These are phyloP conservation scores for Melanogaster broomeanus DNA, from an alignment of 768 basidiomycete species.

Conservation along the genomic window DNA sequence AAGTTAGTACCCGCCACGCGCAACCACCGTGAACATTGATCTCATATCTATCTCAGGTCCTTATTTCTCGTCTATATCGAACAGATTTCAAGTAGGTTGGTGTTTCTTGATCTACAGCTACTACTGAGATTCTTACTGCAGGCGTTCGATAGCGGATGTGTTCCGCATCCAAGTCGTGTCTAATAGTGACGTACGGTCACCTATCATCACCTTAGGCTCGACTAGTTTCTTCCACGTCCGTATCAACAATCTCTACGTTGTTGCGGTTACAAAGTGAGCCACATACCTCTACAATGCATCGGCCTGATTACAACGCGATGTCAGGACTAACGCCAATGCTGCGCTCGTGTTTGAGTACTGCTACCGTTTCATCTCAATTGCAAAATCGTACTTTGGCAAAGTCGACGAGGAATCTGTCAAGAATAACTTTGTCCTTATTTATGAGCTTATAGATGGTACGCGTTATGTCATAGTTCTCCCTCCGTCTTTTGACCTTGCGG, in stretches of 20 bases:
- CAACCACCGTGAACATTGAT: background rate
- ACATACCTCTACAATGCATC: background rate
- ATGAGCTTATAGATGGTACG: conserved; percentile 94
- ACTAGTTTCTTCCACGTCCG: conserved; percentile 99
- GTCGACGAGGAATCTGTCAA: conserved; percentile 97
- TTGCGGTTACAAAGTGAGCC: conserved; percentile 91
- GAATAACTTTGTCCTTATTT: conserved; percentile 98
- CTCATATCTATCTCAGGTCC: conserved; percentile 53
- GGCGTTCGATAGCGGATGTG: conserved; percentile 95
- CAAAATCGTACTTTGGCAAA: conserved; percentile 96
- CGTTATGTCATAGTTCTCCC: conserved; percentile 9
- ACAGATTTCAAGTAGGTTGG: conserved; percentile 90
- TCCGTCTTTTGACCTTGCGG: conserved; percentile 4
- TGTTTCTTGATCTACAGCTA: background rate
- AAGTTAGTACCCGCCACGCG: conserved; percentile 55
- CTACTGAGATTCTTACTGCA: conserved; percentile 31
- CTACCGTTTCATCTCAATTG: conserved; percentile 94
- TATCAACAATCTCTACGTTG: conserved; percentile 92
- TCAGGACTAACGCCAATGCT: conserved; percentile 93
- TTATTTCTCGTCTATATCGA: conserved; percentile 94
- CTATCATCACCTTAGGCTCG: conserved; percentile 95
- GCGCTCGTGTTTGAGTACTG: conserved; percentile 98
- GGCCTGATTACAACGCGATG: background rate
- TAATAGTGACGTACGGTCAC: conserved; percentile 94
- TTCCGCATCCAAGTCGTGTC: conserved; percentile 99